Evolutionary conservation across 441 rosid species (phyloP), one percentile per base, ranked within the genome.

Genomic region (Syzygium malaccense): DNA sequence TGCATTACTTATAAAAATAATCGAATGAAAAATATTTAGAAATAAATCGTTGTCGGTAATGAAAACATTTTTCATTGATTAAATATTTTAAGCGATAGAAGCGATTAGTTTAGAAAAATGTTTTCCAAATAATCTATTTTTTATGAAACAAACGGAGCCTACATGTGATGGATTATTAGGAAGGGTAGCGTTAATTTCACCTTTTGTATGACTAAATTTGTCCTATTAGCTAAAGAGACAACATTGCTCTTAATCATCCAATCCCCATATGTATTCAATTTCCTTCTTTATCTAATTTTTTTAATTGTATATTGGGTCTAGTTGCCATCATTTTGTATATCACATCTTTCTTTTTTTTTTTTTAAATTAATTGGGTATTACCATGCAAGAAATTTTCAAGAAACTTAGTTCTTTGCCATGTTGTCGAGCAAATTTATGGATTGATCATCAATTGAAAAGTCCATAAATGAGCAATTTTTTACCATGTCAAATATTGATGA

Each of bases 91-190:
- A 33, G 4, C 3, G 4, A 33, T 18, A 18, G 1, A 68, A 37
- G 0, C 3, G 1, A 13, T 28, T 8, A 60, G 28, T 14, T 60
- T 58, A 10, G 0, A 12, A 60, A 58, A 26, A 13, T 6, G 0
- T 6, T 28, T 6, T 28, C 4, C 33, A 68, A 33, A 9, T 32
- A 1, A 66, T 66, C 10, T 32, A 57, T 68, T 32, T 68, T 19
- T 68, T 4, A 6, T 13, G 20, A 32, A 68, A 57, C 4, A 4
- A 4, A 18, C 0, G 13, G 2, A 32, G 14, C 26, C 4, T 66
- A 32, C 5, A 18, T 66, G 14, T 19, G 26, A 68, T 33, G 7
- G 26, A 3, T 33, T 33, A 32, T 9, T 2, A 19, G 10, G 33
- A 33, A 68, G 23, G 48, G 5, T 2, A 2, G 19, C 2, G 45